Percentiles rank a stretch among this genome's conserved stretches.
phyloP scores from a whole-genome alignment of 75 land plant species.

The Sequoiadendron giganteum region DNA sequence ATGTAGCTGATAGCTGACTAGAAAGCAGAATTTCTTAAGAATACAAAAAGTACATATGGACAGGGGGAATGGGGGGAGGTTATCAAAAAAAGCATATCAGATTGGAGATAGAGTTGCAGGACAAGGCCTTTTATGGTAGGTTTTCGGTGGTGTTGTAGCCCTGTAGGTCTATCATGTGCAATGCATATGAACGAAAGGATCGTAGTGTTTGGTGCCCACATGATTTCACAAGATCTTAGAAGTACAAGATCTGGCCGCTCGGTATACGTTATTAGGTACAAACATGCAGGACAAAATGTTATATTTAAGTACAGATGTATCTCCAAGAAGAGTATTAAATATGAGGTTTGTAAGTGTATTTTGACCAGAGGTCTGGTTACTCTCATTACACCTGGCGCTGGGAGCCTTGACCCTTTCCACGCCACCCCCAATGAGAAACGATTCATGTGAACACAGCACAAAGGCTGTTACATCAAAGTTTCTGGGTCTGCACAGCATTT shows the following conservation, averaged over 20 bases:
- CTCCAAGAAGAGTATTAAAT: not conserved
- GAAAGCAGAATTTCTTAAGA: not conserved
- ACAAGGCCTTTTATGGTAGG: not conserved
- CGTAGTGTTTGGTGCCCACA: not conserved
- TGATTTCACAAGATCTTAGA: not conserved
- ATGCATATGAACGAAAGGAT: not conserved
- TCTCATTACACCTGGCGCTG: not conserved
- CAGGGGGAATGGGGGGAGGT: not conserved
- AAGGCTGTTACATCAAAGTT: not conserved
- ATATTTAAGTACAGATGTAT: not conserved
- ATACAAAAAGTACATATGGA: not conserved
- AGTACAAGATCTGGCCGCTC: not conserved
- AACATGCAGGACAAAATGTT: constrained; percentile 8
- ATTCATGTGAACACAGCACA: not conserved
- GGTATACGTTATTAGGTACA: constrained; percentile 4
- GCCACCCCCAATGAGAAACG: too few species aligned
- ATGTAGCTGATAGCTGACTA: not conserved
- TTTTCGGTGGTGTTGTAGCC: not conserved
- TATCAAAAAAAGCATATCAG: not conserved
- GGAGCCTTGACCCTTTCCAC: too few species aligned
- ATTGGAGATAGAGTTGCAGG: constrained; percentile 3
- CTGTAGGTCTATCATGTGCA: not conserved
- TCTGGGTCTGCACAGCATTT: not conserved
- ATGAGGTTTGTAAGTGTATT: not conserved
- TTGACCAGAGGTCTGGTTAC: not conserved